Conservation (phyloP, 768 basidiomycete species). For the Mycena indigotica region DNA sequence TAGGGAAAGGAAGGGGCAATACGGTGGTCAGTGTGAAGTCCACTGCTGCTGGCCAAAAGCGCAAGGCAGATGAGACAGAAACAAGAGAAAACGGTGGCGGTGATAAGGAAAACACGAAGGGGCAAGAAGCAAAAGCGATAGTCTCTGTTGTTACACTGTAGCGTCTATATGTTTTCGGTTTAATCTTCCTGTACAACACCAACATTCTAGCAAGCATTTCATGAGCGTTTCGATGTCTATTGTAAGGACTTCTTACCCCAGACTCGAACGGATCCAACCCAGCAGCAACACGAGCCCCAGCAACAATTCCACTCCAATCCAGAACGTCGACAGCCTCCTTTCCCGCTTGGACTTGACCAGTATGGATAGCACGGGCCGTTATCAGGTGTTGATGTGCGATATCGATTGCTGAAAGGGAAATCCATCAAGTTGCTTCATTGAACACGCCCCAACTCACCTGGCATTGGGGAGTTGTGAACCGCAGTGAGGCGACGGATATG, state of each 20-base stretch:
- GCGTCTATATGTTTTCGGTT: not conserved
- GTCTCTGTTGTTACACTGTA: constrained; percentile 1
- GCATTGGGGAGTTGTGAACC: constrained; percentile 70
- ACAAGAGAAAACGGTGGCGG: constrained; percentile 32
- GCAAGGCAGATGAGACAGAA: constrained; percentile 52
- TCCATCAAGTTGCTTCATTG: no score
- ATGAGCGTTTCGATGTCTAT: no score
- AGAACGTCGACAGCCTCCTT: constrained; percentile 54
- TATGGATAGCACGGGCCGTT: constrained; percentile 74
- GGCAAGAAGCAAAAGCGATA: constrained; percentile 50
- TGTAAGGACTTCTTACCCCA: no score
- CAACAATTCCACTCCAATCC: constrained; percentile 85
- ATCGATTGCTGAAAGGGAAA: no score
- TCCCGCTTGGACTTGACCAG: constrained; percentile 45
- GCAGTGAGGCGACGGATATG: constrained; percentile 73
- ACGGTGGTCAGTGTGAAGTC: constrained; percentile 80
- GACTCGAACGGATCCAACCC: constrained; percentile 56
- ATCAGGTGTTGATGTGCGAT: constrained; percentile 77
- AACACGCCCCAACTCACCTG: no score
- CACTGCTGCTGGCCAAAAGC: constrained; percentile 50
- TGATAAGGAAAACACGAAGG: constrained; percentile 49
- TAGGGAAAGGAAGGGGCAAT: constrained; percentile 50
- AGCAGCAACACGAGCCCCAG: constrained; percentile 74
- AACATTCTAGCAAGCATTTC: constrained; percentile 2
- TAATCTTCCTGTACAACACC: constrained; percentile 18